phyloP scores from a whole-genome alignment of 352 stramenopile species.

The Phytophthora boehmeriae region DNA sequence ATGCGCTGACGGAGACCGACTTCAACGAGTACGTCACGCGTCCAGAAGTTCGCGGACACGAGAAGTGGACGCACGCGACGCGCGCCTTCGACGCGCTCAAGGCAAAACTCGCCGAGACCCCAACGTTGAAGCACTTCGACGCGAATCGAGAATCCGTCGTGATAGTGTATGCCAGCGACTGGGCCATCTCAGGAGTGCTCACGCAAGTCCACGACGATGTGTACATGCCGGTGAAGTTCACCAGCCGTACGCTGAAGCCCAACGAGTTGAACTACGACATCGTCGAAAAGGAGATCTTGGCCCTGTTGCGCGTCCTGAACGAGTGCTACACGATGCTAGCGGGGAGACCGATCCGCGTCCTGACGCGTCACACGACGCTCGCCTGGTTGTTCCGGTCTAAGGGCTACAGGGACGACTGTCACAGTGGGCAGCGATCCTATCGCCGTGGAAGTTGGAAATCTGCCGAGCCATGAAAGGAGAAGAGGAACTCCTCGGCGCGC shows the following conservation, averaged over 20 bases:
- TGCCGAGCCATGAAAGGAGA: neutral
- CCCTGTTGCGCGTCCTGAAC: constrained; percentile 5
- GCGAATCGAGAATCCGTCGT: neutral
- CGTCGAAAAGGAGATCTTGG: constrained; percentile 16
- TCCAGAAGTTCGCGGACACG: neutral
- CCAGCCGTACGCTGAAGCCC: constrained; percentile 10
- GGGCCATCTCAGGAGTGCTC: constrained; percentile 21
- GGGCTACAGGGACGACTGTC: neutral
- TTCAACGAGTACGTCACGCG: constrained; percentile 1
- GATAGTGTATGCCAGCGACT: constrained; percentile 24
- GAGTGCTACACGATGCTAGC: constrained; percentile 13
- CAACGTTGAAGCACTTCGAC: constrained; percentile 21
- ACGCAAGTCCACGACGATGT: constrained; percentile 15
- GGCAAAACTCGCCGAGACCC: constrained; percentile 6
- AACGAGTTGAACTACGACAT: constrained; percentile 22
- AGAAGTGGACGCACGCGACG: neutral
- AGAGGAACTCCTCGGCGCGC: constrained; percentile 1
- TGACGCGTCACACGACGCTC: constrained; percentile 8
- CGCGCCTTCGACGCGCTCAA: constrained; percentile 17
- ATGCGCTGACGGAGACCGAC: constrained; percentile 4
- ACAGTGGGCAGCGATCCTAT: constrained; percentile 2
- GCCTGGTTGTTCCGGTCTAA: constrained; percentile 10
- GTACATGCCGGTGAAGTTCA: constrained; percentile 4
- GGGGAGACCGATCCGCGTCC: neutral
- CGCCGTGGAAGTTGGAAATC: neutral